Conservation (phyloP, 2,329 filamentous ascomycete species). For the Fusarium sp. region DNA sequence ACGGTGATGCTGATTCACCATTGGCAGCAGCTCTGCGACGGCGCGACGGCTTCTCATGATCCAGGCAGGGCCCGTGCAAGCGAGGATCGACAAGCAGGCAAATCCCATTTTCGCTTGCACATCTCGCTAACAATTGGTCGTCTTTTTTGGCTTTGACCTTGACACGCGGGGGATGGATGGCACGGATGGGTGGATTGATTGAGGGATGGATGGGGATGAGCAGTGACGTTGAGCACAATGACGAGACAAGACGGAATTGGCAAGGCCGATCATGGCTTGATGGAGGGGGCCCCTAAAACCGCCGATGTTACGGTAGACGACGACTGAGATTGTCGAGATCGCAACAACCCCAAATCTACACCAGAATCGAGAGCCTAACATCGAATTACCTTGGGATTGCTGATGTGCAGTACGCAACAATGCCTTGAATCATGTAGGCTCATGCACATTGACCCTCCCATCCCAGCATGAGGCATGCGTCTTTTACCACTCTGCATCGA, state of each 20-base stretch:
- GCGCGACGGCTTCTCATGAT: slow-evolving; percentile 28
- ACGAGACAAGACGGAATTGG: slow-evolving; percentile 15
- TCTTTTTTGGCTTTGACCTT: slow-evolving; percentile 3
- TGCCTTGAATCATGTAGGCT: not conserved
- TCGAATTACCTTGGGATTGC: not conserved
- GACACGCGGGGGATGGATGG: slow-evolving; percentile 8
- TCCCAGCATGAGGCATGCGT: not conserved
- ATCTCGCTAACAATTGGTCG: not conserved
- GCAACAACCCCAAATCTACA: not conserved
- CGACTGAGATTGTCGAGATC: not conserved
- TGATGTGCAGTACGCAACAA: not conserved
- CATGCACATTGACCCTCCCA: not conserved
- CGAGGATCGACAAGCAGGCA: not conserved
- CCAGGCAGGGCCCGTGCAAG: slow-evolving; percentile 6
- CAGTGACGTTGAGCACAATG: slow-evolving; percentile 34
- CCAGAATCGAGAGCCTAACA: slow-evolving; percentile 1
- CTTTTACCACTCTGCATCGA: not conserved
- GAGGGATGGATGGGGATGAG: slow-evolving; percentile 1
- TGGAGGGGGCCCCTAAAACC: slow-evolving; percentile 16
- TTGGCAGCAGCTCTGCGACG: not conserved
- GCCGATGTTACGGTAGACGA: slow-evolving; percentile 21
- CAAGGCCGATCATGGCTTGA: slow-evolving; percentile 11
- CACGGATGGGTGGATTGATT: not conserved
- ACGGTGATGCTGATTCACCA: not conserved
- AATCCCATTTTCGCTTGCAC: not conserved